A percentile compares a stretch with the other conserved stretches of the same genome.
phyloP scores from a whole-genome alignment of 441 rosid species.

The Populus tomentosa region DNA sequence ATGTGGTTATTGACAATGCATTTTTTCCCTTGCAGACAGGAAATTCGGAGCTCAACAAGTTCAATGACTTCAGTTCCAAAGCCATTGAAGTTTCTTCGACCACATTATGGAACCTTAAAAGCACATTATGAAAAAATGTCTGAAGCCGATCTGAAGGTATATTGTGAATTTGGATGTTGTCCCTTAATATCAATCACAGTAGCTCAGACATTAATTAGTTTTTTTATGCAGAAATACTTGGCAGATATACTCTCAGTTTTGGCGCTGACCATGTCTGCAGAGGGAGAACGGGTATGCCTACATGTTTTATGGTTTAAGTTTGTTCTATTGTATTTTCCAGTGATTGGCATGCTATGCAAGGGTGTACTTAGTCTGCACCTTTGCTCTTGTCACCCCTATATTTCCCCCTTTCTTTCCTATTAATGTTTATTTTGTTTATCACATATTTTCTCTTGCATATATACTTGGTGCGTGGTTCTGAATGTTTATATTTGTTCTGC shows the following conservation, averaged over 20 bases:
- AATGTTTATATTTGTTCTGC: neutral
- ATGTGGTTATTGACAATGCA: neutral
- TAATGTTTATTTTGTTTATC: neutral
- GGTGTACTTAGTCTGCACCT: neutral
- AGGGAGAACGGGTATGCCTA: slow-evolving; percentile 82
- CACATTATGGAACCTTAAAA: slow-evolving; percentile 88
- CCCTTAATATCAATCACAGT: neutral
- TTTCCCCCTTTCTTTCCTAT: neutral
- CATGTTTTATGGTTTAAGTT: neutral
- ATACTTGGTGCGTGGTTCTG: neutral
- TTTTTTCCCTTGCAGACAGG: slow-evolving; percentile 52
- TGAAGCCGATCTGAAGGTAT: slow-evolving; percentile 70
- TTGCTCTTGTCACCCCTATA: neutral
- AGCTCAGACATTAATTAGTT: neutral
- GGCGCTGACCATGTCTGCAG: slow-evolving; percentile 97
- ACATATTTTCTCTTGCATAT: neutral
- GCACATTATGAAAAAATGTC: slow-evolving; percentile 57
- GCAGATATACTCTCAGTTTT: slow-evolving; percentile 93
- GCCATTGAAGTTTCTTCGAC: slow-evolving; percentile 96
- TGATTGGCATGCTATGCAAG: neutral
- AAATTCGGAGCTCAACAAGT: slow-evolving; percentile 80
- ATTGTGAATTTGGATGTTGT: slow-evolving; percentile 13
- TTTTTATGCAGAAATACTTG: slow-evolving; percentile 60
- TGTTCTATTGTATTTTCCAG: slow-evolving; percentile 3
- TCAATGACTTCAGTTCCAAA: slow-evolving; percentile 98